Conservation (phyloP, 23 red algal genomes). For the Pyropia yezoensis region DNA sequence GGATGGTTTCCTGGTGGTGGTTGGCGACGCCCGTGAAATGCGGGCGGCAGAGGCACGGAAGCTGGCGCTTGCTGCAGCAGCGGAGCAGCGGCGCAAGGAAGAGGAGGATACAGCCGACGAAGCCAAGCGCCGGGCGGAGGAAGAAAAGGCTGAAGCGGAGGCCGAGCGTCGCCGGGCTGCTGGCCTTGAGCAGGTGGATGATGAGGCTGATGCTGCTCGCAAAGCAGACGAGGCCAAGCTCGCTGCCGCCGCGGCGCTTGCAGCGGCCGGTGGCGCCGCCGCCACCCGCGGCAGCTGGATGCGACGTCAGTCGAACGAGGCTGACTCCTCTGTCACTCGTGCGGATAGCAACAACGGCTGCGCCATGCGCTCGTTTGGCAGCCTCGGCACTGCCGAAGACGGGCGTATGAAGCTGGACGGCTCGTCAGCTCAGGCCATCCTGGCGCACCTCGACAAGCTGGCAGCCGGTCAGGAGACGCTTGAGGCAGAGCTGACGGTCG, state of each 20-base stretch:
- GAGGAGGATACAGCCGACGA: too few relatives aligned
- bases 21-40: too few relatives aligned
- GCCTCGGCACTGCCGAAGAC: too few relatives aligned
- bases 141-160: constrained; percentile 4
- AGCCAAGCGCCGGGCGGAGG: too few relatives aligned
- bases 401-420: constrained; percentile 34
- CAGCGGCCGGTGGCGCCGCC: constrained; percentile 13
- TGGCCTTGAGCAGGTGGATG: constrained; percentile 7
- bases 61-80: too few relatives aligned
- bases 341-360: neutral
- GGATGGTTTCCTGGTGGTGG: neutral
- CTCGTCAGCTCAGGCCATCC: constrained; percentile 45
- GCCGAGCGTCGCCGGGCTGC: constrained; percentile 1
- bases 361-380: too few relatives aligned
- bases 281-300: neutral
- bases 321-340: too few relatives aligned
- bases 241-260: constrained; percentile 8
- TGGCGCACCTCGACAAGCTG: constrained; percentile 43
- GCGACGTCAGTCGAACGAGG: too few relatives aligned
- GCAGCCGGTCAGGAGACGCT: constrained; percentile 35
- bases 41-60: too few relatives aligned
- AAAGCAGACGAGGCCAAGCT: constrained; percentile 6
- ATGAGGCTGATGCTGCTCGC: neutral
- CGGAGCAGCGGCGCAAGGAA: too few relatives aligned
- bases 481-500: constrained; percentile 30